These are phyloP conservation scores for Calocybe indica DNA, from an alignment of 768 basidiomycete genomes.

Conservation along the genomic window DNA sequence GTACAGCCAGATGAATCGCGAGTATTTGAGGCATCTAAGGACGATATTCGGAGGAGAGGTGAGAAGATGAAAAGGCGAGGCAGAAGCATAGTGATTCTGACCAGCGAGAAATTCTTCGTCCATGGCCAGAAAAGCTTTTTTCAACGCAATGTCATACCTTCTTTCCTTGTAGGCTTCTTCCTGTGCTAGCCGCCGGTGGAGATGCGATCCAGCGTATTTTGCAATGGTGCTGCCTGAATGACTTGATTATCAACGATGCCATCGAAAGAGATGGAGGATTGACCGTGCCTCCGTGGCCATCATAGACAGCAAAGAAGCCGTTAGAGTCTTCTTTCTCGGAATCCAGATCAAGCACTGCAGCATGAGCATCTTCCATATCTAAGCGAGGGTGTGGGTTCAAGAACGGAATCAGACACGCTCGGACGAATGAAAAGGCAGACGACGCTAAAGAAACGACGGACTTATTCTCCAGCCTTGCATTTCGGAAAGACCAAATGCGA, in stretches of 20 bases:
- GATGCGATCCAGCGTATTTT: conserved; percentile 76
- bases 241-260: conserved; percentile 3
- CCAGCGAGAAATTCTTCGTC: conserved; percentile 91
- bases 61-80: conserved; percentile 6
- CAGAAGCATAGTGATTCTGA: conserved; percentile 27
- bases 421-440: neutral
- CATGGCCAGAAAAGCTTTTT: conserved; percentile 85
- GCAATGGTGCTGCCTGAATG: conserved; percentile 74
- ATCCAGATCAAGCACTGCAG: conserved; percentile 66
- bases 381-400: conserved; percentile 6
- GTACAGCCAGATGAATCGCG: conserved; percentile 96
- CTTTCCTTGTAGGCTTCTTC: conserved; percentile 68
- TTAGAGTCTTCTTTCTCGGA: conserved; percentile 41
- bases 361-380: conserved; percentile 99
- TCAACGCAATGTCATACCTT: conserved; percentile 74
- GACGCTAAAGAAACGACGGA: conserved; percentile 39
- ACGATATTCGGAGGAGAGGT: conserved; percentile 5
- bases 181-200: conserved; percentile 70
- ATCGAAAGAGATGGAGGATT: conserved; percentile 6
- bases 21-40: conserved; percentile 74
- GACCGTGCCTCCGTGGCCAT: conserved; percentile 89
- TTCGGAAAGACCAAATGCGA: conserved; percentile 77
- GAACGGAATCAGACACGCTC: neutral
- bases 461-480: conserved; percentile 99
- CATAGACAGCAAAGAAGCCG: conserved; percentile 95